A percentile compares a stretch with the other conserved stretches of the same genome.
Conservation (phyloP, 2,329 filamentous ascomycete species). For the Fusarium poae region DNA sequence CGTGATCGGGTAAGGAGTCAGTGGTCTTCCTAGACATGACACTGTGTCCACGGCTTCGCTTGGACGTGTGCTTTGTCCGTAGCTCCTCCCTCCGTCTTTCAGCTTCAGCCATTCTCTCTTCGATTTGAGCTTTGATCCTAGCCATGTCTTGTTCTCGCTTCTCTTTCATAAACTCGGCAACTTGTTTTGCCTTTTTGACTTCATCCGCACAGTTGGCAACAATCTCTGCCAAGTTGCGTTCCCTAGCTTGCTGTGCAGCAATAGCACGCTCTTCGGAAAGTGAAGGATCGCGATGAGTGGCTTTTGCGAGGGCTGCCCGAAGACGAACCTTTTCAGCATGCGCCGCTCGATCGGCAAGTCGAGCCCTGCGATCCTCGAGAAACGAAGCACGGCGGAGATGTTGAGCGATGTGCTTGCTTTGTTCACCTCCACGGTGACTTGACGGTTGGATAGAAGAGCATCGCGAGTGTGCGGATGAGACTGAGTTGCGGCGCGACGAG, state of each 20-base stretch:
- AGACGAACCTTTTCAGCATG: constrained; percentile 87
- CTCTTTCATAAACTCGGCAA: constrained; percentile 86
- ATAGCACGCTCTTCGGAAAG: constrained; percentile 81
- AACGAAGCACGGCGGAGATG: constrained; percentile 84
- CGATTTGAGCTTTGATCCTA: constrained; percentile 79
- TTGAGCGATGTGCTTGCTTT: constrained; percentile 83
- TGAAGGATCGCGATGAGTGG: constrained; percentile 72
- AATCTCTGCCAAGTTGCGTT: constrained; percentile 85
- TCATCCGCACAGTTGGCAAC: constrained; percentile 85
- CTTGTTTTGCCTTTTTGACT: constrained; percentile 83
- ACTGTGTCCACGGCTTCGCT: constrained; percentile 67
- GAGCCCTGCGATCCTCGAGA: constrained; percentile 82
- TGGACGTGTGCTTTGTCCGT: constrained; percentile 65
- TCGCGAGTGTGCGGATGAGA: constrained; percentile 80
- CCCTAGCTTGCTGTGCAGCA: constrained; percentile 81
- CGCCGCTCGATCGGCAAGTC: constrained; percentile 82
- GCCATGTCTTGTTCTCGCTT: constrained; percentile 80
- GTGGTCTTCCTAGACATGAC: constrained; percentile 63
- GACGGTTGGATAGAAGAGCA: constrained; percentile 70
- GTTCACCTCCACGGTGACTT: constrained; percentile 65
- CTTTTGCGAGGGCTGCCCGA: constrained; percentile 79
- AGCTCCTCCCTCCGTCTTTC: constrained; percentile 77
- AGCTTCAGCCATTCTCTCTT: constrained; percentile 83
- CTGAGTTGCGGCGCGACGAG: constrained; percentile 83
- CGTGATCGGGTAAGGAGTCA: constrained; percentile 62